Evolutionary conservation across 176 grass and related monocot species (phyloP), one percentile per base, ranked within the genome.

Genomic region (Ampelocalamus luodianensis): DNA sequence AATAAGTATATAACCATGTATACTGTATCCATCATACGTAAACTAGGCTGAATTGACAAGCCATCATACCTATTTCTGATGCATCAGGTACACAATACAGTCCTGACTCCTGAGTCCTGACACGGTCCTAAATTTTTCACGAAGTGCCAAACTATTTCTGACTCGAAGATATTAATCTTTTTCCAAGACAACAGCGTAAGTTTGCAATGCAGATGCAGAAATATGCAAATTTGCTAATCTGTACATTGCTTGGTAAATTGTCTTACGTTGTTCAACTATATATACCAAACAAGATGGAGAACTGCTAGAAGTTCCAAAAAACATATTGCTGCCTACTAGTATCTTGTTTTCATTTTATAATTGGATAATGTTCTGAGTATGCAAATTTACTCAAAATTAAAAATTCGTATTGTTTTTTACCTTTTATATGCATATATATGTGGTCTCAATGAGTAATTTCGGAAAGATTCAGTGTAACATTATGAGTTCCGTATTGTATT

Each of bases 391-490:
- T 66, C 48, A 29, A 40, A 18, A 48, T 29, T 64, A 22, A 36
- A 39, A 76, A 66, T 5, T 23, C 13, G 13, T 49, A 14, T 49
- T 49, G 12, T 49, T 4, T 49, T 15, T 49, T 49, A 4, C 22
- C 9, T 50, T 77, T 77, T 53, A 34, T 13, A 75, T 67, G 34
- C 62, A 16, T 27, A 4, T 62, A 50, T 45, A 8, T 22, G 20
- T 39, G 8, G 2, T 8, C 8, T n/a, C 75, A 79, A 16, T 79
- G 14, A 32, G 11, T n/a, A 14, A 14, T 65, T 48, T 23, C 17
- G n/a, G 44, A 80, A 78, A 73, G 1, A 73, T 73, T 43, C 42
- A 46, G 11, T 53, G 12, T 86, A 73, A 24, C 36, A 8, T 77
- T 27, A 72, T 56, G 17, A 72, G 7, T 36, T 65, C 45, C 49